Base-by-base conservation (phyloP, 1,284 basidiomycete species). In the Ganoderma resinaceum region DNA sequence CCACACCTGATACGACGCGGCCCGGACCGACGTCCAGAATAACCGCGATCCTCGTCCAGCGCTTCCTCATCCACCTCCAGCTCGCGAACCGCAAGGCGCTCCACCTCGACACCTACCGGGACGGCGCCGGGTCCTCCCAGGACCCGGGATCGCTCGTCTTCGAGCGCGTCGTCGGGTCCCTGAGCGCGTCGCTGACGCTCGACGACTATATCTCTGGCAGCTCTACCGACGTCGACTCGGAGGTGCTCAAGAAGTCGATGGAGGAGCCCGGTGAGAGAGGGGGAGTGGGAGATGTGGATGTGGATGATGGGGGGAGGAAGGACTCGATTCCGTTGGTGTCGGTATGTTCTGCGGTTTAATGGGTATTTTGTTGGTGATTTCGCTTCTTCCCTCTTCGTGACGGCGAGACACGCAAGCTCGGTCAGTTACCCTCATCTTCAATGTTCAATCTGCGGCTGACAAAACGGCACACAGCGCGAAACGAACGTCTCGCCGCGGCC, bases 41-140 rank as follows among this genome's bases (percentile, higher is more conserved):
- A 7, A 62, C 66, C 12, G 62, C 61, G 20, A 65, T 70, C 18
- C 55, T 70, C 29, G 61, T 70, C n/a, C 65, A 60, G 38, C 63
- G 69, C 16, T 67, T 70, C 55, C 63, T 70, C 31, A 66, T 70
- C 35, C n/a, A 62, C 14, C 69, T 70, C 20, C 66, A 70, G 23
- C 29, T 33, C 31, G 67, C 61, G 20, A 59, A 60, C 60, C 60
- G 55, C 42, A 18, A 40, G 26, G 29, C 43, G 2, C 31, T 57
- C 33, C 26, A 33, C 46, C 20, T 46, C 33, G 46, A 20, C 31
- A 29, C 40, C 42, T 23, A 18, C 26, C 42, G 33, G 61, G 20
- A 46, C 61, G 42, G 35, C 55, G 9, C 8, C 18, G 59, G 20
- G n/a, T 16, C 20, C n/a, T 23, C 33, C 2, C 16, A 5, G 2